Evolutionary conservation across 2,329 filamentous ascomycete genomes (phyloP), one percentile per base, ranked within the genome.

Genomic region (Alternaria sp.): DNA sequence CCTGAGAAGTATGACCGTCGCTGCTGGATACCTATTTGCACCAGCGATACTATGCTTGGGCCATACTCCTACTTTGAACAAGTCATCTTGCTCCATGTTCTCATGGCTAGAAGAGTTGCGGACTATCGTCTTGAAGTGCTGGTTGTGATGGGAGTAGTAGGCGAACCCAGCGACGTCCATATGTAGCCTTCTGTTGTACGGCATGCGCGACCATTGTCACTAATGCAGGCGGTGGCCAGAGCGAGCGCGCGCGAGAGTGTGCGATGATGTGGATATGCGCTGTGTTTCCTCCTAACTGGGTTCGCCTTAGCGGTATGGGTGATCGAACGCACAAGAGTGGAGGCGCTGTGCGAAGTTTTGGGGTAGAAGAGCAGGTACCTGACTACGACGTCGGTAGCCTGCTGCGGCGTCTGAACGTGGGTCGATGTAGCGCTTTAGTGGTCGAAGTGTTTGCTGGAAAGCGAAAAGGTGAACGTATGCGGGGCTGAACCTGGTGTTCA

Each of bases 11-110:
- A 77, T 81, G 79, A n/a, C 80, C 80, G 61, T 81, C 80, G 7
- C 78, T 81, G 49, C 77, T 81, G 47, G 90, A 82, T 32, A 90
- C 88, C 84, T 86, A 90, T 62, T 90, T 86, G 73, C 90, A 87
- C 70, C 90, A 76, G 70, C 84, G 87, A 32, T 88, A 79, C 50
- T 17, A 87, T 72, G 62, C 85, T 82, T 54, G 85, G 86, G 36
- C 11, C 36, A 40, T 40, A 40, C 36, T 40, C 36, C 15, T 40
- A 6, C 36, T 6, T 11, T 5, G 36, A 40, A 17, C n/a, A 40
- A 40, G 36, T n/a, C 15, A n/a, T 36, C 32, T 36, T 36, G 15
- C 32, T 36, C 32, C 32, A 36, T 36, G 32, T 36, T n/a, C 32
- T 36, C 32, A 5, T n/a, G 32, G 32, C 8, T 36, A 9, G 32